These are phyloP conservation scores for Leucosporidium creatinivorum DNA, from an alignment of 768 basidiomycete genomes.

Conservation along the genomic window DNA sequence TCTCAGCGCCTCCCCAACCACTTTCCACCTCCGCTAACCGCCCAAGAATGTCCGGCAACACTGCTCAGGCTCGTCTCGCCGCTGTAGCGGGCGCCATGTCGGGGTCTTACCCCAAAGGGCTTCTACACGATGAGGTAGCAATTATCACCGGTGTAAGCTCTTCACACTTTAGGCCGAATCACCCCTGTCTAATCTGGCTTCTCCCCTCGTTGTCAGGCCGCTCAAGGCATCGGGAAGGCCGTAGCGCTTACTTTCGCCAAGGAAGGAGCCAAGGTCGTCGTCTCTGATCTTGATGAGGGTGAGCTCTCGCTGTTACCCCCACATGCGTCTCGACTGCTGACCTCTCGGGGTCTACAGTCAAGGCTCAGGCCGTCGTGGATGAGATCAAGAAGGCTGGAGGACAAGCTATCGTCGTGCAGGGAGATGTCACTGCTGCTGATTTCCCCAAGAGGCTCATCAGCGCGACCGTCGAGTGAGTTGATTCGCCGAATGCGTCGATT, in stretches of 20 bases:
- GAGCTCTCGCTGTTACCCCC: background rate
- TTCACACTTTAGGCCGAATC: no score
- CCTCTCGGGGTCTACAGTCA: slow-evolving; percentile 38
- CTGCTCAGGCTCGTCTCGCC: background rate
- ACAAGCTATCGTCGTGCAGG: slow-evolving; percentile 63
- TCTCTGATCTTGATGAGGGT: slow-evolving; percentile 71
- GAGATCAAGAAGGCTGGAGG: slow-evolving; percentile 70
- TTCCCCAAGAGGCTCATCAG: slow-evolving; percentile 72
- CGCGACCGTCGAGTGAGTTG: slow-evolving; percentile 61
- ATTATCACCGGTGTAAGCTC: slow-evolving; percentile 68
- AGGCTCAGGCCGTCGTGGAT: slow-evolving; percentile 57
- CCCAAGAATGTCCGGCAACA: no score
- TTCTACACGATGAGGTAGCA: slow-evolving; percentile 55
- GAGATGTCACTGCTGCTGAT: slow-evolving; percentile 74
- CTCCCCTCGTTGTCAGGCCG: slow-evolving; percentile 6
- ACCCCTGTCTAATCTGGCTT: no score
- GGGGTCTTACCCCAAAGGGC: background rate
- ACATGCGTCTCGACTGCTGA: no score
- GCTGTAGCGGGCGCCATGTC: background rate
- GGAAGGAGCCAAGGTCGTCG: slow-evolving; percentile 79
- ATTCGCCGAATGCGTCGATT: no score
- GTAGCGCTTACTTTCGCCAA: slow-evolving; percentile 69
- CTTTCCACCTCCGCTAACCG: no score
- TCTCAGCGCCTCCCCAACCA: no score
- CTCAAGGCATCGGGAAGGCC: slow-evolving; percentile 68